A percentile compares a stretch with the other conserved stretches of the same genome.
These are phyloP conservation scores for Xylaria acuta DNA, from an alignment of 495 filamentous ascomycete genomes.

Conservation along the genomic window DNA sequence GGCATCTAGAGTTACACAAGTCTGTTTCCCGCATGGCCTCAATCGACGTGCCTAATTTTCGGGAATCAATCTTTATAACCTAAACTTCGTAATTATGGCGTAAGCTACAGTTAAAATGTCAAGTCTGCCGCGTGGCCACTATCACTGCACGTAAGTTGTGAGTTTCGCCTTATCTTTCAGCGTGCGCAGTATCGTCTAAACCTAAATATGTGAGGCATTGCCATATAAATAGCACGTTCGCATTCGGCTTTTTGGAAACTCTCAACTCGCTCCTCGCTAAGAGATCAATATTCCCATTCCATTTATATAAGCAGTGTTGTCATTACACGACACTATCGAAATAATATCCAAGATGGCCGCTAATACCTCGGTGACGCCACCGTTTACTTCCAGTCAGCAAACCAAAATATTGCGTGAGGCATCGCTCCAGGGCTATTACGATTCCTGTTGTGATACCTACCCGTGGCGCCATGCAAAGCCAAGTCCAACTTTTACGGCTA, in stretches of 20 bases:
- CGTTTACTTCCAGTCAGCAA: neutral
- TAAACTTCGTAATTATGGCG: neutral
- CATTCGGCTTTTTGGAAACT: neutral
- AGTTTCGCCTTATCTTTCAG: neutral
- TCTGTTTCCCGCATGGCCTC: too few relatives aligned
- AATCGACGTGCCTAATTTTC: neutral
- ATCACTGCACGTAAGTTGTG: neutral
- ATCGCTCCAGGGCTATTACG: neutral
- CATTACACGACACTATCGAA: neutral
- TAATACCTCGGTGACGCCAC: neutral
- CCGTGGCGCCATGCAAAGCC: neutral
- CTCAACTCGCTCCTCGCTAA: neutral
- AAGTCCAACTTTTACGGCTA: neutral
- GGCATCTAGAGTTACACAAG: too few relatives aligned
- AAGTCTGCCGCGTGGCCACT: neutral
- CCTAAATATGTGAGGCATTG: neutral
- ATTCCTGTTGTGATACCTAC: neutral
- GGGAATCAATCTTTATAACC: neutral
- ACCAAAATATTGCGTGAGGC: neutral
- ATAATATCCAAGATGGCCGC: neutral
- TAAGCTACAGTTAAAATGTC: neutral
- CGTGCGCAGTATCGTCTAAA: neutral
- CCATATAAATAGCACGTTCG: neutral
- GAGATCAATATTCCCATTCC: neutral
- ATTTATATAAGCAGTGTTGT: neutral